Evolutionary conservation across 148 eudicot genomes (phyloP).

Genomic region (Spergularia bocconei): DNA sequence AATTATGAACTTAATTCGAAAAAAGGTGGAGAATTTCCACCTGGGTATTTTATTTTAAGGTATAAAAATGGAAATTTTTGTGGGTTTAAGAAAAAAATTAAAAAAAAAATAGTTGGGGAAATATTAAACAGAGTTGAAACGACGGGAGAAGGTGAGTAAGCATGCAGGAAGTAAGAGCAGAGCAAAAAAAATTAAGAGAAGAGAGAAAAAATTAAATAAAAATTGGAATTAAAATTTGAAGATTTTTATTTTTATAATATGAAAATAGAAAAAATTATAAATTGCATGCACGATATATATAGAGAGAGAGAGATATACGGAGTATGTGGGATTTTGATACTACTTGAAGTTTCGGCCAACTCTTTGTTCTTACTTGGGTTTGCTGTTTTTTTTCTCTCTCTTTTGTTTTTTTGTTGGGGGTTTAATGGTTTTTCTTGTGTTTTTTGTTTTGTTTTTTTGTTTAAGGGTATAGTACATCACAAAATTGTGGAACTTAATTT

Average conservation of each 20-base stretch:
- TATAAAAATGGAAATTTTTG: not conserved
- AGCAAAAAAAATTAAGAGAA: not conserved
- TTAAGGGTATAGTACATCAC: not conserved
- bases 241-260: not conserved
- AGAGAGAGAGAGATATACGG: not conserved
- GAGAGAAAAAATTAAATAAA: not conserved
- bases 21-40: constrained; percentile 2
- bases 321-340: constrained; percentile 10
- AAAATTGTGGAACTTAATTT: too few relatives aligned
- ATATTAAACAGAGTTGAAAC: not conserved
- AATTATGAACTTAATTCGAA: not conserved
- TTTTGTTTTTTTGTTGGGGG: not conserved
- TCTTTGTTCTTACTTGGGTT: constrained; percentile 14
- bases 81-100: not conserved
- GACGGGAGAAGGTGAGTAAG: constrained; percentile 15
- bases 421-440: not conserved
- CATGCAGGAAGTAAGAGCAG: constrained; percentile 16
- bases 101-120: not conserved
- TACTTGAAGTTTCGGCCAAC: constrained; percentile 43
- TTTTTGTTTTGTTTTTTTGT: not conserved
- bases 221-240: not conserved
- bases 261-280: constrained; percentile 14
- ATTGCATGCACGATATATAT: constrained; percentile 61
- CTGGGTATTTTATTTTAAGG: not conserved
- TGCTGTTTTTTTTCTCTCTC: constrained; percentile 6